Evolutionary conservation across 1,284 basidiomycete species (phyloP), one percentile per base, ranked within the genome.

Genomic region (Cutaneotrichosporon sp.): DNA sequence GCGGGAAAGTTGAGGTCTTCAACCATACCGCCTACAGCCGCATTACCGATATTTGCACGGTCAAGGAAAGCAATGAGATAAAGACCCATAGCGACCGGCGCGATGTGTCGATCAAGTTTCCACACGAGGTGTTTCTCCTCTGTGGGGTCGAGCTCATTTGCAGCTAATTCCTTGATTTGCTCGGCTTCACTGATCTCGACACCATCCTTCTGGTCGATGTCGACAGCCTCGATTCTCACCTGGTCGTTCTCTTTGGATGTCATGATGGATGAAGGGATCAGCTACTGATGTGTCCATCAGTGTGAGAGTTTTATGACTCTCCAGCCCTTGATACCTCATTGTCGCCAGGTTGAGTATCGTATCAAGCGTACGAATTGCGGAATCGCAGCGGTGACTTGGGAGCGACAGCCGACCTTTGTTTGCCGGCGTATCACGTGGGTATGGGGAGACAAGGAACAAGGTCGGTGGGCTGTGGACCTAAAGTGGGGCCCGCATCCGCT

Each of bases 41-140:
- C 65, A 34, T 66, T 66, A n/a, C 62, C 64, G 31, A 65, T 65
- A 52, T 65, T 65, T 22, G 56, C 21, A 21, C 64, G 51, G 47
- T 65, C 64, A 0, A 65, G 52, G 46, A 65, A 65, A 14, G 64
- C 64, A 21, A 65, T 65, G 26, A 65, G 60, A 36, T 65, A 65
- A 7, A 65, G 56, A 0, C 58, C 32, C 64, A 65, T 65, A n/a
- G 47, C 56, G 16, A 65, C 56, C 0, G 64, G 60, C n/a, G 57
- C 60, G 30, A 65, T 65, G 60, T 47, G 60, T 34, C 56, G 13
- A 60, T 65, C 64, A 10, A 65, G 57, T 42, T 55, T 65, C 22
- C 51, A 34, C 10, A 58, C 30, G 7, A 65, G 60, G 10, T 5
- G 16, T 4, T 2, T 8, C 57, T 59, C 46, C 47, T 65, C 64